phyloP scores from a whole-genome alignment of 2,329 filamentous ascomycete genomes.

The Alternaria burnsii region DNA sequence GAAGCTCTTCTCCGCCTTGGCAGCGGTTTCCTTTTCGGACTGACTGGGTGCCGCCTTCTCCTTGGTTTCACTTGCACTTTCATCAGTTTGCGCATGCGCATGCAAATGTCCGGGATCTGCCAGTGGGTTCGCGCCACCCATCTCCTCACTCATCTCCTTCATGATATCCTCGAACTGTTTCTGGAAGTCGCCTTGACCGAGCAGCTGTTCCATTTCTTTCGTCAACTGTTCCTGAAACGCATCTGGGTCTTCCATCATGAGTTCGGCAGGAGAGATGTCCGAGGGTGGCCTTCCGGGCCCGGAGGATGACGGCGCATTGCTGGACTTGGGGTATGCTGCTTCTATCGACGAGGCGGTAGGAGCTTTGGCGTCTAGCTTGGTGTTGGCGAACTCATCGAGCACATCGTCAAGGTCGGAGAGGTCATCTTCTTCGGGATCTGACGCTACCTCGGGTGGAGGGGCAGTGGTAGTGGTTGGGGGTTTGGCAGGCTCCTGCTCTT shows the following conservation, averaged over 20 bases:
- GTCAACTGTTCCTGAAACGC: constrained; percentile 89
- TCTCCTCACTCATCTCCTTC: constrained; percentile 67
- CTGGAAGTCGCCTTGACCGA: constrained; percentile 78
- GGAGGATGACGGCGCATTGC: constrained; percentile 51
- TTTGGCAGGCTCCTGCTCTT: constrained; percentile 25
- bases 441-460: constrained; percentile 58
- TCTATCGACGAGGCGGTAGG: constrained; percentile 36
- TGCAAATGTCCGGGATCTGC: constrained; percentile 24
- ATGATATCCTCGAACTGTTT: constrained; percentile 81
- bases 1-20: constrained; percentile 72
- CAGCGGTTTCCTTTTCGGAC: constrained; percentile 24
- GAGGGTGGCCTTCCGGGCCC: constrained; percentile 50
- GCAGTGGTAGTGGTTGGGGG: constrained; percentile 21
- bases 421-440: constrained; percentile 92
- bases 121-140: constrained; percentile 34
- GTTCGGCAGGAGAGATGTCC: constrained; percentile 39
- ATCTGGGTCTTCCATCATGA: constrained; percentile 58
- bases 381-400: constrained; percentile 85
- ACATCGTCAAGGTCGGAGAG: constrained; percentile 94
- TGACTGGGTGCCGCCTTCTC: constrained; percentile 15
- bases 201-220: constrained; percentile 84
- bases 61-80: constrained; percentile 17
- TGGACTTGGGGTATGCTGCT: constrained; percentile 39
- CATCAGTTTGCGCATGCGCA: constrained; percentile 35
- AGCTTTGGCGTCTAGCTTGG: constrained; percentile 63